phyloP scores from a whole-genome alignment of 2,329 filamentous ascomycete genomes.

The Alternaria solani region DNA sequence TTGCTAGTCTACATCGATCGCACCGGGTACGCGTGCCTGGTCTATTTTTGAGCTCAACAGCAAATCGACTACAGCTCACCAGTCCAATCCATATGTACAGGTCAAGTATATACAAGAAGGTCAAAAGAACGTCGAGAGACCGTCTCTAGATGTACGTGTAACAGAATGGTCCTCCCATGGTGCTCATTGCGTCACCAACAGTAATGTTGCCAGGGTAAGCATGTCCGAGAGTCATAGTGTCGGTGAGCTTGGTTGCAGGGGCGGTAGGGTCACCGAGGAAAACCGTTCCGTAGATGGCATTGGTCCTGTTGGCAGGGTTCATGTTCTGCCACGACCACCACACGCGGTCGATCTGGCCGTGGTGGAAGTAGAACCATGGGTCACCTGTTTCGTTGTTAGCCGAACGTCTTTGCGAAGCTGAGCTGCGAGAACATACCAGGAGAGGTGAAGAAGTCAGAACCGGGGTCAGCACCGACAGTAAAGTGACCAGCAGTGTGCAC shows the following conservation, averaged over 20 bases:
- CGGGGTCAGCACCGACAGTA: conserved; percentile 54
- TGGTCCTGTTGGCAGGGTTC: conserved; percentile 48
- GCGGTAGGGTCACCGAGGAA: conserved; percentile 55
- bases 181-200: conserved; percentile 54
- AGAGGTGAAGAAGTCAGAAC: conserved; percentile 55
- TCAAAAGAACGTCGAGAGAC: background rate
- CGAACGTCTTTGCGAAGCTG: background rate
- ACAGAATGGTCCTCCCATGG: conserved; percentile 57
- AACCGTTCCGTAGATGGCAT: conserved; percentile 54
- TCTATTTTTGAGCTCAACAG: conserved; percentile 4
- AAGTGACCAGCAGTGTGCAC: conserved; percentile 59
- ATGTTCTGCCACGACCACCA: conserved; percentile 62
- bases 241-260: conserved; percentile 56
- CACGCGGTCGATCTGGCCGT: conserved; percentile 57
- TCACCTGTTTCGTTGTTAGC: conserved; percentile 43
- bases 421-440: conserved; percentile 33
- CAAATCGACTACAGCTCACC: background rate
- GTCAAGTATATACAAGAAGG: conserved; percentile 17
- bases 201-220: conserved; percentile 43
- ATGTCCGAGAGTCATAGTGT: conserved; percentile 52
- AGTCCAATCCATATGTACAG: background rate
- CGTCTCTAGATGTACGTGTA: conserved; percentile 52
- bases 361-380: conserved; percentile 55
- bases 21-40: background rate
- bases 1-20: background rate